Conservation (phyloP, 176 grass and related monocot genomes). For the Carex pumila region DNA sequence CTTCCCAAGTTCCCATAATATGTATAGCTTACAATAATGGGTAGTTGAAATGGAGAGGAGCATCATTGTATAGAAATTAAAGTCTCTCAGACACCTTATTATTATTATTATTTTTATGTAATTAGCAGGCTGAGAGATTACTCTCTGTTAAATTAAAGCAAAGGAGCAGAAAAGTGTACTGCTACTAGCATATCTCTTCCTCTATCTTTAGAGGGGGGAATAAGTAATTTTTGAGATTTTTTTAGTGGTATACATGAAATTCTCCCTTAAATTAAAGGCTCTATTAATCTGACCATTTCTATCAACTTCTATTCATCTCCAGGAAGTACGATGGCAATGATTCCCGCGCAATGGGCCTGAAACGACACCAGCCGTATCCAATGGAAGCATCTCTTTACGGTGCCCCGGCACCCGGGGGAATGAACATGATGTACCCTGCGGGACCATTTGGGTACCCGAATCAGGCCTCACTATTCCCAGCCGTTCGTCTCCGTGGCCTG, state of each 20-base stretch:
- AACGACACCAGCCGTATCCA: conserved; percentile 3
- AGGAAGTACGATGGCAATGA: conserved; percentile 9
- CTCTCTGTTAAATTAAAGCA: neutral
- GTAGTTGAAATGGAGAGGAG: neutral
- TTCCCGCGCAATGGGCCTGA: neutral
- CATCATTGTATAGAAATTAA: neutral
- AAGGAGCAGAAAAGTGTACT: neutral
- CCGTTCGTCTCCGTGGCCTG: conserved; percentile 34
- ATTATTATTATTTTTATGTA: neutral
- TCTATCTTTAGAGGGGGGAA: neutral
- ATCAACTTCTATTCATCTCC: neutral
- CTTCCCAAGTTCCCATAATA: neutral
- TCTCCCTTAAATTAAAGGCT: too few species aligned
- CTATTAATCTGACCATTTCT: neutral
- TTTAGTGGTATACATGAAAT: too few species aligned
- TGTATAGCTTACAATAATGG: neutral
- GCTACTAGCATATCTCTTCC: neutral
- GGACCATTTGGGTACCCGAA: conserved; percentile 18
- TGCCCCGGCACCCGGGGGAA: neutral
- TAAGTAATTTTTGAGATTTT: too few species aligned
- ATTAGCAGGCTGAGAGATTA: neutral
- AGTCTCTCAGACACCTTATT: neutral
- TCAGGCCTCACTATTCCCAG: conserved; percentile 29
- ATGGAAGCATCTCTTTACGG: neutral
- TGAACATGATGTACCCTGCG: conserved; percentile 13